Conservation (phyloP, 257 asterid genomes). For the Solanum sparsipilum region DNA sequence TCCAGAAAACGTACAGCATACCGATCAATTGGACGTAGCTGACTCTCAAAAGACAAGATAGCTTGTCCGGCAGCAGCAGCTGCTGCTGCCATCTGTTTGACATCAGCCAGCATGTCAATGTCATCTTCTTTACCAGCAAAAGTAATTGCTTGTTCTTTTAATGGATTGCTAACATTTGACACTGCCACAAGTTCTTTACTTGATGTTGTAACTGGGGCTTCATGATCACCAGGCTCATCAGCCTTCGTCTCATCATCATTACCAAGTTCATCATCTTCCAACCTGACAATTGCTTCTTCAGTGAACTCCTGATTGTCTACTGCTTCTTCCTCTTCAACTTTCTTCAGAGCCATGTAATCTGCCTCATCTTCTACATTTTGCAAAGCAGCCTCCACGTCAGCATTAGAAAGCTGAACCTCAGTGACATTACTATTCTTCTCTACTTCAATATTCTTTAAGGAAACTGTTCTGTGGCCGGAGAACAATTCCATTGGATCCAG, state of each 20-base stretch:
- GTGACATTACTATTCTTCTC: constrained; percentile 34
- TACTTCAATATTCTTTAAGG: constrained; percentile 23
- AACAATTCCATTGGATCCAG: constrained; percentile 89
- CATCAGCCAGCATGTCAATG: constrained; percentile 89
- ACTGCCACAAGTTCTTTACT: constrained; percentile 24
- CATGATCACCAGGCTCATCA: constrained; percentile 51
- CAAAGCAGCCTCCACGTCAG: constrained; percentile 93
- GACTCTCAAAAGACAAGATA: constrained; percentile 73
- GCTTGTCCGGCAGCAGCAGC: constrained; percentile 94
- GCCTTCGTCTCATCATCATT: constrained; percentile 77
- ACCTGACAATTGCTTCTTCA: constrained; percentile 73
- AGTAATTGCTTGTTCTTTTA: constrained; percentile 40
- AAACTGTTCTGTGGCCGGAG: constrained; percentile 51
- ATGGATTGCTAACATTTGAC: constrained; percentile 24
- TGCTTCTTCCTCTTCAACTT: constrained; percentile 98
- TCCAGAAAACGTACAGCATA: constrained; percentile 88
- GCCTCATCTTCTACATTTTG: constrained; percentile 99
- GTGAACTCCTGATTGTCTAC: constrained; percentile 98
- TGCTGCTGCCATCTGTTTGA: constrained; percentile 98
- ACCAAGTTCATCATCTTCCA: constrained; percentile 86
- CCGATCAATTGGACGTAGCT: constrained; percentile 84
- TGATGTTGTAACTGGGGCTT: constrained; percentile 21
- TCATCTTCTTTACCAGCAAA: constrained; percentile 67
- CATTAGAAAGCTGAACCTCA: constrained; percentile 57
- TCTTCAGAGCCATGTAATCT: constrained; percentile 96